phyloP scores from a whole-genome alignment of 2,329 filamentous ascomycete genomes.

The Chaetothyriales sp. region DNA sequence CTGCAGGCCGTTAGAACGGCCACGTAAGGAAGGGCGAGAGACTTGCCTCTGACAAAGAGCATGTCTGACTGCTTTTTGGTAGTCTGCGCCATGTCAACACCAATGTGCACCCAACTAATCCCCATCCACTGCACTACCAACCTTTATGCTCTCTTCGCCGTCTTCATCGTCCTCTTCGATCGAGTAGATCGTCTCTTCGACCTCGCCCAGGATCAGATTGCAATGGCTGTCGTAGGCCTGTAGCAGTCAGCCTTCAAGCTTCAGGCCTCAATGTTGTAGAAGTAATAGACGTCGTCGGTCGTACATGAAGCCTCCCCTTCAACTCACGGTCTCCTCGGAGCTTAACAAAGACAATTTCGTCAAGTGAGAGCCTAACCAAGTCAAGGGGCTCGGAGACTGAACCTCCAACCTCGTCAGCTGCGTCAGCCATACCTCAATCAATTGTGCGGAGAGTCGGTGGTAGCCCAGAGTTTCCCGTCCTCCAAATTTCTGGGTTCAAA shows the following conservation, averaged over 20 bases:
- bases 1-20: slow-evolving; percentile 27
- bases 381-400: slow-evolving; percentile 85
- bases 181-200: slow-evolving; percentile 91
- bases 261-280: background rate
- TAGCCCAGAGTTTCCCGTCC: background rate
- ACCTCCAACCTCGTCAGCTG: slow-evolving; percentile 51
- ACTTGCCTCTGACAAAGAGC: slow-evolving; percentile 86
- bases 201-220: slow-evolving; percentile 88
- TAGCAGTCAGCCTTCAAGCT: slow-evolving; percentile 8
- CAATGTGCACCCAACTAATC: background rate
- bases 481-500: background rate
- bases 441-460: background rate
- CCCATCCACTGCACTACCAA: slow-evolving; percentile 27
- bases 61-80: slow-evolving; percentile 96
- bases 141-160: slow-evolving; percentile 57
- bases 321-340: slow-evolving; percentile 88
- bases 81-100: slow-evolving; percentile 40
- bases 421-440: slow-evolving; percentile 55
- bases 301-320: slow-evolving; percentile 84
- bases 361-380: slow-evolving; percentile 75
- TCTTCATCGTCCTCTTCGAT: slow-evolving; percentile 80
- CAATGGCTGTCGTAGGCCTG: slow-evolving; percentile 98
- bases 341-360: slow-evolving; percentile 96
- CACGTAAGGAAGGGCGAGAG: background rate
- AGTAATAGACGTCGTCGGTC: slow-evolving; percentile 19